These are phyloP conservation scores for Fraxinus velutina DNA, from an alignment of 305 asterid species.

Conservation along the genomic window DNA sequence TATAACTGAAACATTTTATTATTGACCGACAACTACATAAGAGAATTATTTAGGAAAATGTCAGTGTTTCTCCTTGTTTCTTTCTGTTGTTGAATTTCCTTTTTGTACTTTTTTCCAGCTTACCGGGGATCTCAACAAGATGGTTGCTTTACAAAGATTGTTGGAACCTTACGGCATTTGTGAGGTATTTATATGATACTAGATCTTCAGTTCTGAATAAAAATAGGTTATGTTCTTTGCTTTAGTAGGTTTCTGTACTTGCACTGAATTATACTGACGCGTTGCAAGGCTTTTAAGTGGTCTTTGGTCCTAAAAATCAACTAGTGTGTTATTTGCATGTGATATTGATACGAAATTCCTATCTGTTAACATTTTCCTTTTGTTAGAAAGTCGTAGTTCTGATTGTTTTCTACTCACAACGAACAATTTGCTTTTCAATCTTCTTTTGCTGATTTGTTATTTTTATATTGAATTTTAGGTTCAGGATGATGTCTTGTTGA, in stretches of 20 bases:
- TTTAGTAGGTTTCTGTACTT: not conserved
- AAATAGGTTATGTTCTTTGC: not conserved
- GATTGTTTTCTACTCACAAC: not conserved
- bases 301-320: not conserved
- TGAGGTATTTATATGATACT: conserved; percentile 51
- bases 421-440: not conserved
- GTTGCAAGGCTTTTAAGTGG: not conserved
- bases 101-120: conserved; percentile 45
- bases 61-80: not conserved
- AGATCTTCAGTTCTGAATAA: not conserved
- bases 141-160: conserved; percentile 89
- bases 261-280: not conserved
- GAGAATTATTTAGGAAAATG: not conserved
- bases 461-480: not conserved
- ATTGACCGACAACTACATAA: not conserved
- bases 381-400: not conserved
- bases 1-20: not conserved
- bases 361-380: not conserved
- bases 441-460: not conserved
- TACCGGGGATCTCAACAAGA: conserved; percentile 85
- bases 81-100: conserved; percentile 11
- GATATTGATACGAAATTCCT: not conserved
- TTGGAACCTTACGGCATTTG: conserved; percentile 94
- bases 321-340: not conserved
- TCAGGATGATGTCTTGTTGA: not conserved